Base-by-base conservation (phyloP, 345 rosid species). In the Aquilaria yunnanensis region DNA sequence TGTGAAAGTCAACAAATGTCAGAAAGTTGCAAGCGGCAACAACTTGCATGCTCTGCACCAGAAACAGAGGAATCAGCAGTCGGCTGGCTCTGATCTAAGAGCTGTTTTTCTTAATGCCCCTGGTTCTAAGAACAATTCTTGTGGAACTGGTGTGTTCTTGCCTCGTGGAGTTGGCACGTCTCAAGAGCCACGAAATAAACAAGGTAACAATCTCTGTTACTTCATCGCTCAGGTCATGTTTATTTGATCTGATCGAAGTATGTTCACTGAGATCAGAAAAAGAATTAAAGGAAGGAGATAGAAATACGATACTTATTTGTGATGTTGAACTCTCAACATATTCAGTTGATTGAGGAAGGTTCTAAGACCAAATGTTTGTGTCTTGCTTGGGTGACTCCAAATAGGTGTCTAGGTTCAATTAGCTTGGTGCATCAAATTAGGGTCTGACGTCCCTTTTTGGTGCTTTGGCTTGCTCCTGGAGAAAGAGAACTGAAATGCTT, bases 131-230 rank as follows among this genome's bases (percentile, higher is more conserved):
- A 65, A 69, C 33, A 77, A 75, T 30, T 79, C 96, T n/a, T 55
- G 75, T 66, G 98, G 96, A 33, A 92, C 98, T 1, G 98, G 98
- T 30, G 98, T 92, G 57, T 92, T 92, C 82, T 76, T 92, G 79
- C 98, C 98, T 43, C 76, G 81, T 58, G 65, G 74, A 37, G 77
- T 58, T 14, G 67, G 70, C 57, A 67, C 78, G 13, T 57, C 78
- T 62, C 33, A 61, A 54, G 79, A 83, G 48, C 57, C 92, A 62
- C 86, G 77, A 72, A 83, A 77, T 70, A 89, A 82, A 77, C 65
- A 72, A 76, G 89, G 95, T 87, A 72, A 49, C 47, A 37, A 37
- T 2, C 43, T 37, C 8, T 37, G 43, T 37, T 37, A 9, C 43
- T 9, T 37, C 43, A 37, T 37, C 43, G 43, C 43, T 37, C 8